phyloP scores from a whole-genome alignment of 768 basidiomycete species.

The Xerocomus brunneocitrinus region DNA sequence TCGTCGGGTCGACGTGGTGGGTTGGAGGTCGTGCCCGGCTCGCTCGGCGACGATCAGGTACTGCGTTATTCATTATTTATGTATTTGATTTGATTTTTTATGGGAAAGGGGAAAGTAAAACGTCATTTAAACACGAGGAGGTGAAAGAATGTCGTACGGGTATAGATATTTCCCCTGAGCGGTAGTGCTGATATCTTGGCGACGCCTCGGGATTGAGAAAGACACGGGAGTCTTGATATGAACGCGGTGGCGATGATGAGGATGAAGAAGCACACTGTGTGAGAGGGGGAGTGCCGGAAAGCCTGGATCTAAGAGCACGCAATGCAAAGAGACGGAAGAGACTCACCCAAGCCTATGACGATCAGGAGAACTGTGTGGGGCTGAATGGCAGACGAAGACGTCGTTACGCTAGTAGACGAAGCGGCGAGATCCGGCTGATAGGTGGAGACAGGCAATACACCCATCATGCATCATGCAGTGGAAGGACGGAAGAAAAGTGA shows the following conservation, averaged over 20 bases:
- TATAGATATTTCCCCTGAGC: background rate
- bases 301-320: background rate
- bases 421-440: background rate
- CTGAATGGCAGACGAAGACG: conserved; percentile 1
- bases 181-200: background rate
- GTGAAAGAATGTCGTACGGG: background rate
- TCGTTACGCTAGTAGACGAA: background rate
- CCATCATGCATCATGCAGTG: background rate
- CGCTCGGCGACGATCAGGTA: background rate
- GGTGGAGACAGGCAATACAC: background rate
- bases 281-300: no score
- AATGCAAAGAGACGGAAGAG: background rate
- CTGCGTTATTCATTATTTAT: background rate
- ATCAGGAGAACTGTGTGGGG: conserved; percentile 7
- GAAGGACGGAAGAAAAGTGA: background rate
- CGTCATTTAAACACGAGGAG: background rate
- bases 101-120: background rate
- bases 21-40: background rate
- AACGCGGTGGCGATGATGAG: conserved; percentile 5
- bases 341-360: conserved; percentile 15
- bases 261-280: conserved; percentile 10
- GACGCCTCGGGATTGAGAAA: background rate
- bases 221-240: conserved; percentile 1
- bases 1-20: conserved; percentile 3
- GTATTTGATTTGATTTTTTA: background rate